Base-by-base conservation (phyloP, 441 rosid genomes). In the Bocquillonia castaneifolia region DNA sequence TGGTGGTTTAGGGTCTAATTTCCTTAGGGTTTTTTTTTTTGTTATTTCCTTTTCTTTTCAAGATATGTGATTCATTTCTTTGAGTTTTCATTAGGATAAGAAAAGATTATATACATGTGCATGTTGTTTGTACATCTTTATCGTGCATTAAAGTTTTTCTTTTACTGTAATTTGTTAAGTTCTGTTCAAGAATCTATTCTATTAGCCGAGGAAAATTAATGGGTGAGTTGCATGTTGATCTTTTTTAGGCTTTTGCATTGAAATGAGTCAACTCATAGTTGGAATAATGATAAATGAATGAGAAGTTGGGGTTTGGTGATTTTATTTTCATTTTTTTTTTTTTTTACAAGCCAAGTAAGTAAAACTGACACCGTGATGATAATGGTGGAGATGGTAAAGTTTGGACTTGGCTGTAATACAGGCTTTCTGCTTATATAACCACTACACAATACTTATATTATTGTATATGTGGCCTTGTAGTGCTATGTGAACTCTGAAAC, bases 401-500 rank as follows among this genome's bases (percentile, higher is more conserved):
- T 17, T 17, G 14, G 14, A 8, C 10, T 52, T 52, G 23, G 25
- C 57, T 0, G 50, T 29, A 28, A 54, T 10, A 12, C 6, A 68
- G 23, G 59, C 32, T 62, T 44, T 64, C 57, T 60, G 26, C 32
- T 55, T 50, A 25, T 63, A 20, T 37, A 47, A 10, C 57, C 25
- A 17, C 37, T n/a, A n/a, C 26, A 23, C 15, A 25, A 8, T 69
- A n/a, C 47, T 64, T 23, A 50, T 54, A 13, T 18, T 69, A 53
- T 60, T n/a, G n/a, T n/a, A 39, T 47, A n/a, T 69, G 71, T n/a
- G 55, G 8, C 69, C 59, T 73, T 76, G 80, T 68, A 88, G 91
- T 79, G 68, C 23, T 88, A 83, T 63, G 58, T 70, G 34, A 77
- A 86, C 64, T 18, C 71, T 64, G 75, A 52, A 56, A 86, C 86